phyloP scores from a whole-genome alignment of 805 yeast genomes.

The Teunomyces aglyptinius region DNA sequence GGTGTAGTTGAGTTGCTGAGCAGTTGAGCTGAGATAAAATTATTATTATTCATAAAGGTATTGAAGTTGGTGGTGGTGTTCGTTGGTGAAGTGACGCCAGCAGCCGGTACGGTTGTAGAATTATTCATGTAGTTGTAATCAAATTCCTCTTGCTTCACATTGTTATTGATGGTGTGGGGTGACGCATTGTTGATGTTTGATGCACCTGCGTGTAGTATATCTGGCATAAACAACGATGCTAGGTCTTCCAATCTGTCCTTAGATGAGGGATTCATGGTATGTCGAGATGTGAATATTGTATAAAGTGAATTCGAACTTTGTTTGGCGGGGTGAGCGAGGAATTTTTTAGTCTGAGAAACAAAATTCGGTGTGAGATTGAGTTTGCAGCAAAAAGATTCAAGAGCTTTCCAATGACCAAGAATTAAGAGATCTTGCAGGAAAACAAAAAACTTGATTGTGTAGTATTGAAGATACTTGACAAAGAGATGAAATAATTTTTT shows the following conservation, averaged over 20 bases:
- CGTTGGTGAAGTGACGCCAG: constrained; percentile 3
- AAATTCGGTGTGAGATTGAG: not conserved
- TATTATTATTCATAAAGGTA: constrained; percentile 22
- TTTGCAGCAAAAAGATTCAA: constrained; percentile 1
- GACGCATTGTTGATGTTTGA: constrained; percentile 8
- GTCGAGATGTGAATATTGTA: not conserved
- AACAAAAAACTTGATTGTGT: not conserved
- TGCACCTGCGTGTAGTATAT: constrained; percentile 29
- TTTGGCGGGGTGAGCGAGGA: constrained; percentile 5
- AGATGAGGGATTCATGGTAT: not conserved
- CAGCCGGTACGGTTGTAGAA: not conserved
- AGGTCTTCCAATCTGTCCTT: constrained; percentile 34
- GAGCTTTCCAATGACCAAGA: too few relatives aligned
- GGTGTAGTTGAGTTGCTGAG: not conserved
- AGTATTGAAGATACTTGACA: not conserved
- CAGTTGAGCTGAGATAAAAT: constrained; percentile 10
- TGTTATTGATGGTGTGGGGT: constrained; percentile 2
- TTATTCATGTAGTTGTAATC: constrained; percentile 5
- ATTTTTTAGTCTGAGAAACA: not conserved
- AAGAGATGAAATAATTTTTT: not conserved
- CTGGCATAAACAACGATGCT: constrained; percentile 42
- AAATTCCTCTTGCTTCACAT: constrained; percentile 14
- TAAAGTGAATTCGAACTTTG: not conserved
- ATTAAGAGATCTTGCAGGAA: not conserved
- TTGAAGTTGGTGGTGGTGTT: constrained; percentile 13